Evolutionary conservation across 2,329 filamentous ascomycete genomes (phyloP), one percentile per base, ranked within the genome.

Genomic region (Sporothrix phasma): DNA sequence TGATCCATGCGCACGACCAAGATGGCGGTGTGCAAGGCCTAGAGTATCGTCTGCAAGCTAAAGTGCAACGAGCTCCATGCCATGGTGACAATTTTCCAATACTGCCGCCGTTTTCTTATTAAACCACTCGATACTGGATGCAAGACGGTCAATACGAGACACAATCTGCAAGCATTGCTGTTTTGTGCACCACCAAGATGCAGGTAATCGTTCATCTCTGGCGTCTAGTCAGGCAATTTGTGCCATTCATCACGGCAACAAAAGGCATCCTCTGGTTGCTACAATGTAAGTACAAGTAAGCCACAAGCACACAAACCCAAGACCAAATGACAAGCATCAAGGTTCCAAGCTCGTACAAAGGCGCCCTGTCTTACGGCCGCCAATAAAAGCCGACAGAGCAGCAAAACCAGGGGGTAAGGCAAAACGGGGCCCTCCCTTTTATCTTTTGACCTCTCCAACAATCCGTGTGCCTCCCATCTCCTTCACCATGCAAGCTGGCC

Each of bases 401-500:
- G 29, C n/a, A 22, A 11, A 34, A 17, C 10, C 11, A 39, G 31
- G 8, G 17, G 11, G n/a, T n/a, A n/a, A n/a, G n/a, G n/a, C n/a
- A n/a, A 15, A 24, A 19, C n/a, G 15, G 6, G 19, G 17, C 10
- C 19, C n/a, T 15, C 11, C 11, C 34, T 1, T 3, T 24, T n/a
- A 15, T 24, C 31, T 7, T 24, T 15, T 29, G 22, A 3, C 13
- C 47, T 13, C 22, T 29, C 22, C 22, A 22, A 15, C 24, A n/a
- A 13, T 19, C 22, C 24, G 15, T 37, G 39, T 43, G 24, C 51
- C 19, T 19, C n/a, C 24, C 5, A 7, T 7, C 17, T 8, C 51
- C 31, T 39, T 31, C 51, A 56, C 13, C 5, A 37, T 46, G 53
- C 64, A 59, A 53, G 19, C n/a, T 49, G 45, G 54, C 64, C 64